Base-by-base conservation (phyloP, 331 rosid genomes). In the Prunus yedoensis region DNA sequence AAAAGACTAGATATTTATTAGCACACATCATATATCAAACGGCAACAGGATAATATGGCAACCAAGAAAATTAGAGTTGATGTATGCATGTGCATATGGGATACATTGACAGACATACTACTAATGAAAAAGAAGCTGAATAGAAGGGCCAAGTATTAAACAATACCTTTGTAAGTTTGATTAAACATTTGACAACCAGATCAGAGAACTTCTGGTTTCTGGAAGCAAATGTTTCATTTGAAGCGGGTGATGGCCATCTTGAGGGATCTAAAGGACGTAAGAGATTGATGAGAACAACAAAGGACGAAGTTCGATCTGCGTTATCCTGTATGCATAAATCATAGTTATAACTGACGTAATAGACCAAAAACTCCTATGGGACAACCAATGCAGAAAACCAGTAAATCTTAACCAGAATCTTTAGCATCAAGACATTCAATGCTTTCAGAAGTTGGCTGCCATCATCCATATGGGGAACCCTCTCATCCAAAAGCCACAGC, bases 391-490 rank as follows among this genome's bases (percentile, higher is more conserved):
- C 43, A 74, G 43, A 77, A 56, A 46, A 11, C 5, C 51, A 56
- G 70, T 47, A 78, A 78, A 56, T 77, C 69, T 71, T 76, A 67
- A 95, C 99, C 92, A 95, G 84, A 84, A 95, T 95, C 89, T 95
- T 95, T 74, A 95, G 92, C 99, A 95, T 95, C 90, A 95, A 84
- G 45, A 95, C 99, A 68, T 95, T 95, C 84, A 95, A 77, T 46
- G 99, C 99, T 89, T 95, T 95, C 78, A 95, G 78, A 76, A 95
- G 90, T 82, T 95, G 99, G 83, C 99, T 90, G 69, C 99, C 99
- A 82, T 90, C 99, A 79, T 95, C 99, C 97, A 95, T 92, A 81
- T 88, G 97, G 18, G 99, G 97, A 81, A 95, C 99, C 85, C 97
- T 88, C 83, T 95, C 99, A 88, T 95, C 99, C 88, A 95, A 86